Evolutionary conservation across 2,329 filamentous ascomycete species (phyloP), one percentile per base, ranked within the genome.

Genomic region (Sphaceloma murrayae): DNA sequence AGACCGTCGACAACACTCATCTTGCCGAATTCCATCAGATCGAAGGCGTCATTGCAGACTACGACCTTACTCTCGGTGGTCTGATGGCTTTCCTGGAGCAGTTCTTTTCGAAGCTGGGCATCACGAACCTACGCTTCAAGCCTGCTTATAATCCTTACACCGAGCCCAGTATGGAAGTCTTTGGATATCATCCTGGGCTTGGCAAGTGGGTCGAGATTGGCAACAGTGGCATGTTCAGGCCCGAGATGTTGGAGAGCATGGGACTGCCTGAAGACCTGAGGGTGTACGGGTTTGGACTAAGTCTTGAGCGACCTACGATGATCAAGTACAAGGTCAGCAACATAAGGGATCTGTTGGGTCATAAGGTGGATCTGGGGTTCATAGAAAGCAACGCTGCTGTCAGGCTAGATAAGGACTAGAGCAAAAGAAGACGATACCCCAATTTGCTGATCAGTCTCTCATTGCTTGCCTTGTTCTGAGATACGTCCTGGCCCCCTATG

Each of bases 11-110:
- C 59, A 88, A 88, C 10, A 98, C 91, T 6, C 91, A 98, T 71
- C 67, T 98, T 58, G 88, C 87, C 29, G 91, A 98, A 65, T 98
- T 98, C 74, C 91, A 98, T 68, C 91, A 98, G 62, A 85, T 96
- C 24, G 91, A 98, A 67, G 91, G 91, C 65, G 89, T 98, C 40
- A 96, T 98, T 66, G 91, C 91, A 18, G 91, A 98, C 66, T 96
- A 94, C 62, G 83, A 82, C 26, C 73, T 98, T 50, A 93, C 89
- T 0, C 75, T 96, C 13, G 91, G 91, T 53, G 91, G 88, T 34
- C 71, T 96, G 47, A 94, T 95, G 73, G 85, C 77, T 67, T 85
- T 96, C 70, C 88, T 96, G 75, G 82, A 89, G 58, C 80, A 86
- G 57, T 96, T 98, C 78, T 98, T 96, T 66, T 74, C 72, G 51